A percentile compares a stretch with the other conserved stretches of the same genome.
Conservation (phyloP, 306 rosid genomes). For the Vigna mungo region DNA sequence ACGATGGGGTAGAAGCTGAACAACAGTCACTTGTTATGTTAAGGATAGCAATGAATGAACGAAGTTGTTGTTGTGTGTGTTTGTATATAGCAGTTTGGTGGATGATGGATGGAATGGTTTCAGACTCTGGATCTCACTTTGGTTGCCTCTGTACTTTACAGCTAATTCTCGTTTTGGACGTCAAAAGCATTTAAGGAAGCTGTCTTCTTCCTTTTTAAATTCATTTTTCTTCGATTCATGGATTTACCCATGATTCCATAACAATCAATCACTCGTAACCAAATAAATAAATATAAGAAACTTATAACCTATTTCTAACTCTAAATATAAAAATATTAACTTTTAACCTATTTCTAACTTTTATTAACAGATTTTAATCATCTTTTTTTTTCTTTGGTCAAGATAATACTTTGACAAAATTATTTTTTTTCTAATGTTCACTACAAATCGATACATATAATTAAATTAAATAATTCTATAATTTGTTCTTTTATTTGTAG, state of each 20-base stretch:
- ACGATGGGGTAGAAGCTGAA: not conserved
- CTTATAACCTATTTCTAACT: no score
- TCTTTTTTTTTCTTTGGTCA: not conserved
- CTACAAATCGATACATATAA: no score
- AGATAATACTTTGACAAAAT: no score
- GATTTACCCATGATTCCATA: not conserved
- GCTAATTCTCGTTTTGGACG: not conserved
- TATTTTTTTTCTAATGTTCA: no score
- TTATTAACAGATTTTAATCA: no score
- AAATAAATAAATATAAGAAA: no score
- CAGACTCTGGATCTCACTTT: constrained; percentile 9
- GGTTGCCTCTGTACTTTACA: constrained; percentile 3
- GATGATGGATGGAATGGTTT: not conserved
- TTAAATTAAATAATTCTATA: no score
- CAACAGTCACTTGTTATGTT: not conserved
- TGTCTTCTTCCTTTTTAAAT: not conserved
- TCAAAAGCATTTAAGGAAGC: not conserved
- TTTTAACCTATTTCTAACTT: no score
- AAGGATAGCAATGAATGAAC: not conserved
- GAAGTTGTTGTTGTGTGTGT: not conserved
- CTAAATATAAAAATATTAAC: no score
- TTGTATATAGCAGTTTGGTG: not conserved
- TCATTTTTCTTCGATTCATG: not conserved
- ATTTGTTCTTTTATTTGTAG: no score
- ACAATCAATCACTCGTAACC: no score